Conservation (phyloP, 2,329 filamentous ascomycete species). For the Trichoderma arundinaceum region DNA sequence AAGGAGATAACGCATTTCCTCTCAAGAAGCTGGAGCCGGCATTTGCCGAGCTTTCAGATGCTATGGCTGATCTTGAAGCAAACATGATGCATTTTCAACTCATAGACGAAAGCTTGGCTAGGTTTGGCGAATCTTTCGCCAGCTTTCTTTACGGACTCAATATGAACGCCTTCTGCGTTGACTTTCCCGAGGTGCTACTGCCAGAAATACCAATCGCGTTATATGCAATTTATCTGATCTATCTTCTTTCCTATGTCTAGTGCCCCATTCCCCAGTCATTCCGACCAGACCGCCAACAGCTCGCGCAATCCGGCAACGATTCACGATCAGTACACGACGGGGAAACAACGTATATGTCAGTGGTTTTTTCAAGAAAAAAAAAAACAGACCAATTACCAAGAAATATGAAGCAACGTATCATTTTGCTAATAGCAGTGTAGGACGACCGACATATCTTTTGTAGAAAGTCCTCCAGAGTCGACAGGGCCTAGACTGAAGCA, state of each 20-base stretch:
- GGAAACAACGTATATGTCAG: slow-evolving; percentile 86
- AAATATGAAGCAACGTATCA: not conserved
- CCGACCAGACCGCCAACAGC: slow-evolving; percentile 65
- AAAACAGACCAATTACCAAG: not conserved
- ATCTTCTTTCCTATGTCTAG: slow-evolving; percentile 49
- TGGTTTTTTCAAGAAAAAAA: no score
- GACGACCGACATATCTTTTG: slow-evolving; percentile 89
- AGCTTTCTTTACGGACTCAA: slow-evolving; percentile 95
- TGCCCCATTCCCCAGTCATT: slow-evolving; percentile 86
- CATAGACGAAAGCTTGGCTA: slow-evolving; percentile 91
- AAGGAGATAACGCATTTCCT: slow-evolving; percentile 64
- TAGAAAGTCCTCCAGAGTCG: slow-evolving; percentile 76
- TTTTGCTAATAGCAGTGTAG: slow-evolving; percentile 50
- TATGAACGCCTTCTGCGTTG: slow-evolving; percentile 99
- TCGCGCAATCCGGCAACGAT: slow-evolving; percentile 44
- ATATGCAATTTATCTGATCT: slow-evolving; percentile 1
- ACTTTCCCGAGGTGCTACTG: slow-evolving; percentile 81
- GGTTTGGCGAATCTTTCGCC: slow-evolving; percentile 95
- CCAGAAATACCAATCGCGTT: not conserved
- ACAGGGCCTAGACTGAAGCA: slow-evolving; percentile 57
- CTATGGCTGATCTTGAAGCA: slow-evolving; percentile 92
- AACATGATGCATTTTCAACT: slow-evolving; percentile 94
- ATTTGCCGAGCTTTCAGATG: slow-evolving; percentile 91
- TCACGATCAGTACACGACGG: slow-evolving; percentile 51
- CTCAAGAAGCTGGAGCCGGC: slow-evolving; percentile 85